Conservation (phyloP, 2,329 filamentous ascomycete genomes). For the Fusarium globosum region DNA sequence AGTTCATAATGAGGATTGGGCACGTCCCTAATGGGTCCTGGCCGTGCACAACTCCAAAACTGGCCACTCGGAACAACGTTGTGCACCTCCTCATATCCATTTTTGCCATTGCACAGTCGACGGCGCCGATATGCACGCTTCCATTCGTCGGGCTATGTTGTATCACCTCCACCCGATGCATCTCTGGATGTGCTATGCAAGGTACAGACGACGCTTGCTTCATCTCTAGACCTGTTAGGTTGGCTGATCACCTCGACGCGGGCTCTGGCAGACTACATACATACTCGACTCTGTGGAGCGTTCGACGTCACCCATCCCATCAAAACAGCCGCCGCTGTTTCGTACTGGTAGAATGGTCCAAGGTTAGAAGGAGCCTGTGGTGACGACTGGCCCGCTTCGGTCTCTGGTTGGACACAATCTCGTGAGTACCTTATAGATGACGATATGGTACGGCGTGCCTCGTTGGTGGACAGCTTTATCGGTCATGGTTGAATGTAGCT, state of each 20-base stretch:
- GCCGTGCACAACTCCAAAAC: conserved; percentile 41
- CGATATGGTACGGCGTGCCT: conserved; percentile 19
- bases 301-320: conserved; percentile 39
- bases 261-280: conserved; percentile 25
- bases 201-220: conserved; percentile 42
- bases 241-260: conserved; percentile 34
- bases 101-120: conserved; percentile 20
- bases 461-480: conserved; percentile 22
- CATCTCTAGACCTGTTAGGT: conserved; percentile 8
- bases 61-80: conserved; percentile 44
- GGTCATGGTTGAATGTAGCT: conserved; percentile 18
- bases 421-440: conserved; percentile 5
- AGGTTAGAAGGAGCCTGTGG: conserved; percentile 34
- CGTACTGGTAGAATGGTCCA: conserved; percentile 10
- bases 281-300: conserved; percentile 33
- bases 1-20: conserved; percentile 27
- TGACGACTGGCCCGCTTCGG: conserved; percentile 23
- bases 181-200: conserved; percentile 42
- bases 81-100: conserved; percentile 29
- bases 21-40: conserved; percentile 25
- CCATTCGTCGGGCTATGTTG: conserved; percentile 46
- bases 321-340: conserved; percentile 20
- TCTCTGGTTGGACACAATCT: conserved; percentile 34
- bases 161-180: conserved; percentile 46
- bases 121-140: conserved; percentile 45